Conservation (phyloP, 176 grass and related monocot species). For the Triticum turgidum region DNA sequence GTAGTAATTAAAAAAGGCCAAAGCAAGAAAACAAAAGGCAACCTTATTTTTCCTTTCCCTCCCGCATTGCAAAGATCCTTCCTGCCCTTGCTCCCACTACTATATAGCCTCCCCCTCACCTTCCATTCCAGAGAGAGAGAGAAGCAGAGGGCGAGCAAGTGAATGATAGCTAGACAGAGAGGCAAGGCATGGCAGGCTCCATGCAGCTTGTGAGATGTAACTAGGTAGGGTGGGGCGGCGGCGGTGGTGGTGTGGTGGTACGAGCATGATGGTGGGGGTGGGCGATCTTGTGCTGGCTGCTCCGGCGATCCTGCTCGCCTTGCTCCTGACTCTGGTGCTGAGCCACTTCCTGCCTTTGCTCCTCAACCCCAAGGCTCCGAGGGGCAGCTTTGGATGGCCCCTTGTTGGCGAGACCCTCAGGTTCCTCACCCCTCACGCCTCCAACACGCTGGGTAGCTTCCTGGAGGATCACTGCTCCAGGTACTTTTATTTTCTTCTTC, state of each 20-base stretch:
- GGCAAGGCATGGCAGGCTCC: not conserved
- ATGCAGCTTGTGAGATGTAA: slow-evolving; percentile 39
- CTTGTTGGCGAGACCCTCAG: slow-evolving; percentile 77
- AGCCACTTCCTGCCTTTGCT: slow-evolving; percentile 77
- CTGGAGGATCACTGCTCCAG: slow-evolving; percentile 72
- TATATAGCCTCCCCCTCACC: slow-evolving; percentile 48
- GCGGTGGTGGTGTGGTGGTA: not conserved
- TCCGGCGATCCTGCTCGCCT: slow-evolving; percentile 37
- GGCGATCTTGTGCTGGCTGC: slow-evolving; percentile 40
- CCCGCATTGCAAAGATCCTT: slow-evolving; percentile 42
- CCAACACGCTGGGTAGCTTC: slow-evolving; percentile 70
- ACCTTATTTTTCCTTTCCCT: not conserved
- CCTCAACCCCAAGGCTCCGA: slow-evolving; percentile 50
- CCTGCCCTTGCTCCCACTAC: slow-evolving; percentile 38
- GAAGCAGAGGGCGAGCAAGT: slow-evolving; percentile 10
- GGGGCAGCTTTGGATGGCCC: slow-evolving; percentile 83
- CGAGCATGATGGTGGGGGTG: slow-evolving; percentile 48
- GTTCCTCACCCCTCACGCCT: slow-evolving; percentile 72
- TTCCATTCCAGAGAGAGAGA: slow-evolving; percentile 27
- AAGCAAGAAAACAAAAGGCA: slow-evolving; percentile 42
- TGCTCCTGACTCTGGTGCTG: slow-evolving; percentile 47
- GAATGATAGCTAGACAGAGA: not conserved
- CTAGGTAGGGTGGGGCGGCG: not conserved
- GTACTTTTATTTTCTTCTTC: slow-evolving; percentile 9
- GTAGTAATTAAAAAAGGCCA: not conserved